phyloP scores from a whole-genome alignment of 768 basidiomycete species.

The Auriculariales sp. region DNA sequence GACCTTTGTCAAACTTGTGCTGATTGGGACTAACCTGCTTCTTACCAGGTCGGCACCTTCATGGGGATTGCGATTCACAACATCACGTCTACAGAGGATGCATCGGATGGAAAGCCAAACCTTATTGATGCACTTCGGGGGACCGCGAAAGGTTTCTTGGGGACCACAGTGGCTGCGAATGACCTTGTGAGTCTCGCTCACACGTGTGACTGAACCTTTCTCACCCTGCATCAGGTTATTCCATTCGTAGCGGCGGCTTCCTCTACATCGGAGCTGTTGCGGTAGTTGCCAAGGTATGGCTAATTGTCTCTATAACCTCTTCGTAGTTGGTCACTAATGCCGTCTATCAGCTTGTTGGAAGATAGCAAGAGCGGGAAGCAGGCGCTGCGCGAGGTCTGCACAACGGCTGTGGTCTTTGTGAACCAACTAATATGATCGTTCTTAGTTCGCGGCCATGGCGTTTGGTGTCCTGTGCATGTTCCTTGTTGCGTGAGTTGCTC shows the following conservation, averaged over 20 bases:
- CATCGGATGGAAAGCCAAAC: slow-evolving; percentile 28
- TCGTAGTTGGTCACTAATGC: neutral
- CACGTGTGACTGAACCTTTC: no score
- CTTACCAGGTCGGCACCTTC: slow-evolving; percentile 38
- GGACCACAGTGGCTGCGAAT: slow-evolving; percentile 63
- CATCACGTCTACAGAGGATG: slow-evolving; percentile 31
- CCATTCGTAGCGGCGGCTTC: slow-evolving; percentile 88
- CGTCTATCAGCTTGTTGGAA: slow-evolving; percentile 44
- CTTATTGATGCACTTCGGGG: slow-evolving; percentile 68
- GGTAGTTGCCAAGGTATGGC: slow-evolving; percentile 75
- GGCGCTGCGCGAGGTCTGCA: slow-evolving; percentile 74
- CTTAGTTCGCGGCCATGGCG: slow-evolving; percentile 79
- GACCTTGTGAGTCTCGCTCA: slow-evolving; percentile 51
- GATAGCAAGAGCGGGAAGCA: slow-evolving; percentile 82
- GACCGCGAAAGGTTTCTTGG: slow-evolving; percentile 61
- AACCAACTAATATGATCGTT: neutral
- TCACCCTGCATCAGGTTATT: slow-evolving; percentile 42
- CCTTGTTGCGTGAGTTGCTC: slow-evolving; percentile 62
- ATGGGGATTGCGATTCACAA: slow-evolving; percentile 79
- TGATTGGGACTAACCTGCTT: slow-evolving; percentile 10
- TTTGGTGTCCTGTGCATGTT: slow-evolving; percentile 89
- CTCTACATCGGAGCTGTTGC: slow-evolving; percentile 89
- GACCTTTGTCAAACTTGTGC: slow-evolving; percentile 11
- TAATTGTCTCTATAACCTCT: neutral
- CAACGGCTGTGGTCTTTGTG: neutral